phyloP scores from a whole-genome alignment of 2,329 filamentous ascomycete genomes.

The Sclerotinia spermophila region DNA sequence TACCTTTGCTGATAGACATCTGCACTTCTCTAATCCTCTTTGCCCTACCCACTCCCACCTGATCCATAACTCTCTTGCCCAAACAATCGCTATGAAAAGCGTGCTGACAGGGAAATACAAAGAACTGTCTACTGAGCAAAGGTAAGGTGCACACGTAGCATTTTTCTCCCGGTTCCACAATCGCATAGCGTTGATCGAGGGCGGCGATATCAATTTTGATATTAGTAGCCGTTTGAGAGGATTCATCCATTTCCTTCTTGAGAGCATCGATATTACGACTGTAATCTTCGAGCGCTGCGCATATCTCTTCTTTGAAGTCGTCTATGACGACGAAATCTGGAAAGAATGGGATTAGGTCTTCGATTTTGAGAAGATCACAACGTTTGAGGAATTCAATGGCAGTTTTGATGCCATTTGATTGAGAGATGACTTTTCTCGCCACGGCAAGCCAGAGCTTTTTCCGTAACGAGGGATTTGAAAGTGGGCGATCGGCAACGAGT shows the following conservation, averaged over 20 bases:
- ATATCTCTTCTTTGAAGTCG: slow-evolving; percentile 99
- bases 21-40: slow-evolving; percentile 83
- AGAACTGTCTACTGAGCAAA: slow-evolving; percentile 86
- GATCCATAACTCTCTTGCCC: slow-evolving; percentile 78
- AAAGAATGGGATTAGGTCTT: slow-evolving; percentile 97
- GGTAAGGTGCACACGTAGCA: slow-evolving; percentile 88
- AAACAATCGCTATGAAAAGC: slow-evolving; percentile 96
- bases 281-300: slow-evolving; percentile 88
- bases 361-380: slow-evolving; percentile 88
- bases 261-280: slow-evolving; percentile 83
- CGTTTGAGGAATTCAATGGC: slow-evolving; percentile 92
- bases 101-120: slow-evolving; percentile 97
- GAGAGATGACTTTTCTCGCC: slow-evolving; percentile 86
- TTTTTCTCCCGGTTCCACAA: slow-evolving; percentile 92
- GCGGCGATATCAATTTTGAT: slow-evolving; percentile 87
- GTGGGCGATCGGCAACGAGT: slow-evolving; percentile 80
- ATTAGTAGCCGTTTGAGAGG: slow-evolving; percentile 79
- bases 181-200: slow-evolving; percentile 85
- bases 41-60: slow-evolving; percentile 70
- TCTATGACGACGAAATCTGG: slow-evolving; percentile 98
- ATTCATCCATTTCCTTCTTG: slow-evolving; percentile 94
- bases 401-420: slow-evolving; percentile 81
- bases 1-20: slow-evolving; percentile 72
- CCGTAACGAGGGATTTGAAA: slow-evolving; percentile 72
- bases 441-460: slow-evolving; percentile 96